These are phyloP conservation scores for Ophiosphaerella herpotricha DNA, from an alignment of 2,329 filamentous ascomycete genomes.

Conservation along the genomic window DNA sequence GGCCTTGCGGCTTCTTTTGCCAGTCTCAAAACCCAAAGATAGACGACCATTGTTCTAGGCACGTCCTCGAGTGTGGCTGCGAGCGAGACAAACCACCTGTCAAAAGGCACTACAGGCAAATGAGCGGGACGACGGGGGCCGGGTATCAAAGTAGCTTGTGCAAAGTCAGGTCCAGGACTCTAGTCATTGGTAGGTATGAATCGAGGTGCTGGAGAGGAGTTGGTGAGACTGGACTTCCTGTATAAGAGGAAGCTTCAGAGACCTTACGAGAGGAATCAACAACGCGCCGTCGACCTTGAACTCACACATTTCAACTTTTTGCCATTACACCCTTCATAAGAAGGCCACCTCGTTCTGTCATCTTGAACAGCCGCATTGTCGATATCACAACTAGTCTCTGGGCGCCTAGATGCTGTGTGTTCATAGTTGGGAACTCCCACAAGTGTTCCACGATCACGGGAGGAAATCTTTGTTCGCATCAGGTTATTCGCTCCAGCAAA, in stretches of 20 bases:
- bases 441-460: neutral
- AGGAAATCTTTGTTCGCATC: neutral
- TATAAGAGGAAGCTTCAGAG: neutral
- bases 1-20: neutral
- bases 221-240: neutral
- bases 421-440: neutral
- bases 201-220: neutral
- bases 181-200: neutral
- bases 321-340: no score
- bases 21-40: conserved; percentile 14
- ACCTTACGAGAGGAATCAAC: no score
- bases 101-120: conserved; percentile 5
- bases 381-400: neutral
- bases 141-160: conserved; percentile 8
- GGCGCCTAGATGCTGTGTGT: neutral
- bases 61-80: conserved; percentile 10
- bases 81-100: conserved; percentile 7
- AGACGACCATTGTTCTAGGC: conserved; percentile 15
- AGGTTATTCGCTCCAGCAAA: neutral
- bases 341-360: no score
- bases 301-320: neutral
- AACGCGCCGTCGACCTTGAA: neutral
- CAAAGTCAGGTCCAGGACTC: conserved; percentile 6
- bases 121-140: conserved; percentile 19
- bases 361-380: neutral